These are phyloP conservation scores for Saccharomyces cerevisiae DNA, from an alignment of 805 yeast species.

Conservation along the genomic window DNA sequence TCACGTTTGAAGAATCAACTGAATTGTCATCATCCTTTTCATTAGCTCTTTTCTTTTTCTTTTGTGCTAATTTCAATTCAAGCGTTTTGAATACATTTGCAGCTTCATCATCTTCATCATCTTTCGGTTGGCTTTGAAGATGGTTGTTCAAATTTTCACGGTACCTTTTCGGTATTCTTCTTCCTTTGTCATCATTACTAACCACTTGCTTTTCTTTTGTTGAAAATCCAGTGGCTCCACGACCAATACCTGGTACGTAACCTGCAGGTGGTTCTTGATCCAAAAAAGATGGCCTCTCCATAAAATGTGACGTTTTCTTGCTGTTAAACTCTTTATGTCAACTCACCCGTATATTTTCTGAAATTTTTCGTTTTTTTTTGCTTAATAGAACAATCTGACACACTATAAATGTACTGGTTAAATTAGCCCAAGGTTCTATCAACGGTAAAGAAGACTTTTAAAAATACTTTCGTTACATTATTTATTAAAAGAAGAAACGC, in stretches of 20 bases:
- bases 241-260: conserved; percentile 83
- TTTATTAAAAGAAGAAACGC: not conserved
- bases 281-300: conserved; percentile 56
- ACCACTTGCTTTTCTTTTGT: conserved; percentile 47
- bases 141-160: conserved; percentile 11
- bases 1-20: conserved; percentile 27
- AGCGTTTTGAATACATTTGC: conserved; percentile 57
- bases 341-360: not conserved
- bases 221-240: conserved; percentile 92
- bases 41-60: conserved; percentile 18
- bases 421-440: not conserved
- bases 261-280: conserved; percentile 85
- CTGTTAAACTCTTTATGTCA: not conserved
- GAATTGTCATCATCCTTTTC: conserved; percentile 9
- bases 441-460: not conserved
- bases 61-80: conserved; percentile 44
- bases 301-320: conserved; percentile 1
- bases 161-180: conserved; percentile 21
- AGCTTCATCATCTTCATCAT: conserved; percentile 69
- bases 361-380: not conserved
- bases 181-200: not conserved
- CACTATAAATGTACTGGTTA: too few relatives aligned
- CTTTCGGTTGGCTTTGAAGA: conserved; percentile 13
- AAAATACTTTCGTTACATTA: too few relatives aligned
- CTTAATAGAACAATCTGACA: not conserved